These are phyloP conservation scores for Pouteria glomerata DNA, from an alignment of 148 eudicot genomes.

Conservation along the genomic window DNA sequence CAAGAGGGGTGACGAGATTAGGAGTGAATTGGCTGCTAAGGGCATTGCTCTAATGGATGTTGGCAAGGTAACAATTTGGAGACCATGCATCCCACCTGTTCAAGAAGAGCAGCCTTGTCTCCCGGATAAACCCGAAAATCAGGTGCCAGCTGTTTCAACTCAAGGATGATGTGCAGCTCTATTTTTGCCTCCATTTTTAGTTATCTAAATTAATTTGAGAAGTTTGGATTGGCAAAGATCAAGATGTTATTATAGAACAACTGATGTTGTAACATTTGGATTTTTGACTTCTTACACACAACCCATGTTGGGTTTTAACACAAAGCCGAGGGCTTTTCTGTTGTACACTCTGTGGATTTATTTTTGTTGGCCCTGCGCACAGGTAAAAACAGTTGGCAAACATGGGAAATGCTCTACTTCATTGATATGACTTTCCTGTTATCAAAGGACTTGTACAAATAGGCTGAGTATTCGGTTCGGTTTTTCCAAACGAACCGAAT, in stretches of 20 bases:
- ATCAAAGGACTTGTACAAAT: no score
- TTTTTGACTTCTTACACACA: background rate
- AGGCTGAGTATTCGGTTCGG: no score
- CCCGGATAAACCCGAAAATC: constrained; percentile 29
- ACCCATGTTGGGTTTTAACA: constrained; percentile 5
- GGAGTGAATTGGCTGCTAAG: constrained; percentile 47
- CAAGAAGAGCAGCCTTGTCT: constrained; percentile 1
- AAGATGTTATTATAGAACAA: background rate
- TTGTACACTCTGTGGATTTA: background rate
- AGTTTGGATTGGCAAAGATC: no score
- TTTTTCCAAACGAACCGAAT: no score
- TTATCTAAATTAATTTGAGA: background rate
- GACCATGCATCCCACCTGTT: constrained; percentile 47
- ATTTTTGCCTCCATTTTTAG: background rate
- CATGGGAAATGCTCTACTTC: no score
- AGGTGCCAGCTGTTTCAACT: constrained; percentile 1
- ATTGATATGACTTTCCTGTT: no score
- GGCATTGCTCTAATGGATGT: constrained; percentile 85
- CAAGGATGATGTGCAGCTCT: constrained; percentile 1
- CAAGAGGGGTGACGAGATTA: constrained; percentile 54
- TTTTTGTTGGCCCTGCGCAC: no score
- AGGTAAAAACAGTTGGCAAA: no score
- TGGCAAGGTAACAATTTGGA: constrained; percentile 63
- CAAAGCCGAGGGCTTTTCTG: background rate
- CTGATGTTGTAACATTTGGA: background rate